These are phyloP conservation scores for Solanum medicagineum DNA, from an alignment of 257 asterid species.

Conservation along the genomic window DNA sequence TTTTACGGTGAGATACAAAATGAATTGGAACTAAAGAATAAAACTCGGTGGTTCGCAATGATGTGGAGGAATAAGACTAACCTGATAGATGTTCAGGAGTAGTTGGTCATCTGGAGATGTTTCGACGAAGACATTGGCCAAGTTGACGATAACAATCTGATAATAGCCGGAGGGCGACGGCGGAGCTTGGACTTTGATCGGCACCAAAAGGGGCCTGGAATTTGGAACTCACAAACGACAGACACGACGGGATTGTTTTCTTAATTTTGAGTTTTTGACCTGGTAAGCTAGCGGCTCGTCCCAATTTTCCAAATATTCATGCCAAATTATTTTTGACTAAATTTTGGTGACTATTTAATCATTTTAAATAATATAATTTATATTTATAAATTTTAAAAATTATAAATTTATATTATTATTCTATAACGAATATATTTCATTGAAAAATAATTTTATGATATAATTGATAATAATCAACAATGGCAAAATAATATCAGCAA, in stretches of 20 bases:
- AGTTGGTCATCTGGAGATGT: neutral
- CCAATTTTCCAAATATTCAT: no score
- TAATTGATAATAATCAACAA: no score
- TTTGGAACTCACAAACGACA: neutral
- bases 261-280: neutral
- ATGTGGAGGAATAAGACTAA: neutral
- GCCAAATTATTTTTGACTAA: no score
- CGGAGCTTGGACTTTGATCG: neutral
- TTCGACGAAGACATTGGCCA: neutral
- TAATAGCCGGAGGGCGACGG: neutral
- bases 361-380: no score
- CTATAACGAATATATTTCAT: no score
- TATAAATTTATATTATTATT: no score
- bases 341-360: no score
- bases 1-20: neutral
- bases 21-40: neutral
- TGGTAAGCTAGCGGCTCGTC: no score
- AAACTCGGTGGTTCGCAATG: neutral
- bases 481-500: no score
- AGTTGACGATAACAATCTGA: neutral
- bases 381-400: no score
- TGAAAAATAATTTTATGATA: no score
- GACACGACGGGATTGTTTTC: neutral
- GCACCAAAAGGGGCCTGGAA: neutral
- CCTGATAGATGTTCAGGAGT: neutral